Conservation (phyloP, 352 stramenopile species). For the Plasmopara halstedii region DNA sequence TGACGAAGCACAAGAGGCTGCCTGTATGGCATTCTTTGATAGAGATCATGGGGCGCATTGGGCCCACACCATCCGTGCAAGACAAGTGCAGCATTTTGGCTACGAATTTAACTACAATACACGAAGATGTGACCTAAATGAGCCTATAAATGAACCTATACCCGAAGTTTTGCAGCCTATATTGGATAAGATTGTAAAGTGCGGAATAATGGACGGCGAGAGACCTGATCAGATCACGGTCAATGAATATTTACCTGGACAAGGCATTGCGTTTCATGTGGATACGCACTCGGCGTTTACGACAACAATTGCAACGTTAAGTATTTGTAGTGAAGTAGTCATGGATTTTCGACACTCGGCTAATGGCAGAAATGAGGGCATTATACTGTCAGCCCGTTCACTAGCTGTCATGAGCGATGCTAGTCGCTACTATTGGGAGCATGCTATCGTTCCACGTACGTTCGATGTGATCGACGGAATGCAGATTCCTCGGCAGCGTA, state of each 20-base stretch:
- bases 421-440: constrained; percentile 83
- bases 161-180: constrained; percentile 33
- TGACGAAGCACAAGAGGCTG: constrained; percentile 40
- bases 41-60: constrained; percentile 39
- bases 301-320: constrained; percentile 73
- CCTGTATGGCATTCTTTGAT: constrained; percentile 55
- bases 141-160: constrained; percentile 43
- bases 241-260: constrained; percentile 86
- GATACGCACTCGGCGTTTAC: constrained; percentile 87
- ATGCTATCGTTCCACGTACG: constrained; percentile 71
- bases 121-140: constrained; percentile 41
- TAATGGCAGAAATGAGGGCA: constrained; percentile 38
- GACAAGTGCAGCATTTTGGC: constrained; percentile 85
- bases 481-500: constrained; percentile 49
- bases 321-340: constrained; percentile 67
- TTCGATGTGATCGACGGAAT: constrained; percentile 83
- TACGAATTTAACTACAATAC: constrained; percentile 87
- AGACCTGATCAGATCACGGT: constrained; percentile 74
- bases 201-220: constrained; percentile 45
- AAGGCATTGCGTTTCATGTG: constrained; percentile 83
- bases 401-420: constrained; percentile 79
- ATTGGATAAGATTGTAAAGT: constrained; percentile 40
- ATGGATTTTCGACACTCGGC: constrained; percentile 80
- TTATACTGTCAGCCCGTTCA: constrained; percentile 62
- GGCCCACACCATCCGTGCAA: constrained; percentile 67